Evolutionary conservation across 345 rosid species (phyloP), one percentile per base, ranked within the genome.

Genomic region (Alliaria petiolata): DNA sequence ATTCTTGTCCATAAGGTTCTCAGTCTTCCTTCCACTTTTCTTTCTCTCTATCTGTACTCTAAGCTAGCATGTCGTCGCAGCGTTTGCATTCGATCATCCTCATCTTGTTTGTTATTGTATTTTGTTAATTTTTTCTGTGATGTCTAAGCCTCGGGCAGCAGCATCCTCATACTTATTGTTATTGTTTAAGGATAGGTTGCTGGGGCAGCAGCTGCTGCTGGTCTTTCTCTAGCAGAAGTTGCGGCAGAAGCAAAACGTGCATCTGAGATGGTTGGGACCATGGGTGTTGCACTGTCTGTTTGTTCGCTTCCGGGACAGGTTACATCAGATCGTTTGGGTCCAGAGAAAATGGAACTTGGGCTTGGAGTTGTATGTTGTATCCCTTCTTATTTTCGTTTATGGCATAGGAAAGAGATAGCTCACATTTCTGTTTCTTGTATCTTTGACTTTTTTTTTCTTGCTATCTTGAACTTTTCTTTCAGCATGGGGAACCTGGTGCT

Each of bases 401-500:
- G 22, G 12, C 26, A 42, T 47, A n/a, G 20, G 14, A 51, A 52
- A 61, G 26, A 30, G 17, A 71, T 9, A 39, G n/a, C 62, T 13
- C 62, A 40, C 75, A 52, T 33, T 34, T 19, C 20, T 35, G 6
- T 49, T 47, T 59, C 8, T 50, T 6, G 36, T 33, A 26, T 26
- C 44, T 11, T 74, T 34, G 12, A 40, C 14, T 4, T 38, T 6
- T 45, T 22, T 16, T 47, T 38, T 1, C n/a, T 25, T 53, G 30
- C 28, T 49, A 19, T 65, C 6, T 46, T 13, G 2, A 40, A 20
- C 30, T 69, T 52, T 74, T 49, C 72, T 74, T 73, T 61, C 78
- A 93, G 96, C 96, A 91, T 83, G 96, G 96, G 65, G 97, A 93
- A 78, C 81, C 96, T 71, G 98, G 96, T 72, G 98, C 90, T 72